A percentile compares a stretch with the other conserved stretches of the same genome.
Evolutionary conservation across 257 asterid species (phyloP).

Genomic region (Osmanthus fragrans): DNA sequence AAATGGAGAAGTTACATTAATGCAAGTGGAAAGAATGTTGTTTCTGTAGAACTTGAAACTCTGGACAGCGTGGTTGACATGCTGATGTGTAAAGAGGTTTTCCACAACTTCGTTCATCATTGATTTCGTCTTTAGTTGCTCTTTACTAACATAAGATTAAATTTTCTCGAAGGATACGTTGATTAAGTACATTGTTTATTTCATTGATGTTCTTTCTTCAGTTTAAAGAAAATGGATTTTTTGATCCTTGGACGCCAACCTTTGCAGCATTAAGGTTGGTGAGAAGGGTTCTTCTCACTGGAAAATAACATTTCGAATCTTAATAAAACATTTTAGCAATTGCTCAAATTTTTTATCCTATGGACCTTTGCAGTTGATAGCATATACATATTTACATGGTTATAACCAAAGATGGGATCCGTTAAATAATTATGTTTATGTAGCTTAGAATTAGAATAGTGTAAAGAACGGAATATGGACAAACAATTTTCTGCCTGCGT

Average conservation of each 20-base stretch:
- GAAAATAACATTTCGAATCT: background rate
- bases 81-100: slow-evolving; percentile 80
- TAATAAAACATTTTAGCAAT: background rate
- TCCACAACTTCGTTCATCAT: slow-evolving; percentile 7
- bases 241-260: background rate
- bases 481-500: slow-evolving; percentile 1
- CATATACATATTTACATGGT: background rate
- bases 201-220: background rate
- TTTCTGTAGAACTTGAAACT: slow-evolving; percentile 61
- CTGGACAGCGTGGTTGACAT: slow-evolving; percentile 55
- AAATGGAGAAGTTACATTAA: slow-evolving; percentile 74
- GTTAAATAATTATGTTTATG: background rate
- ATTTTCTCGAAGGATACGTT: background rate
- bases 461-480: slow-evolving; percentile 15
- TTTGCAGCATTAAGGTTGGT: background rate
- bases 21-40: slow-evolving; percentile 67
- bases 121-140: background rate
- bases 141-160: background rate
- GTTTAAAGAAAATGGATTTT: background rate
- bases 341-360: background rate
- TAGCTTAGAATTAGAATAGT: slow-evolving; percentile 13
- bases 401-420: background rate
- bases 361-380: slow-evolving; percentile 17
- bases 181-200: background rate
- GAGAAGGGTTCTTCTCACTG: background rate